Evolutionary conservation across 306 rosid genomes (phyloP).

Genomic region (barrel medic (Medicago truncatula)): DNA sequence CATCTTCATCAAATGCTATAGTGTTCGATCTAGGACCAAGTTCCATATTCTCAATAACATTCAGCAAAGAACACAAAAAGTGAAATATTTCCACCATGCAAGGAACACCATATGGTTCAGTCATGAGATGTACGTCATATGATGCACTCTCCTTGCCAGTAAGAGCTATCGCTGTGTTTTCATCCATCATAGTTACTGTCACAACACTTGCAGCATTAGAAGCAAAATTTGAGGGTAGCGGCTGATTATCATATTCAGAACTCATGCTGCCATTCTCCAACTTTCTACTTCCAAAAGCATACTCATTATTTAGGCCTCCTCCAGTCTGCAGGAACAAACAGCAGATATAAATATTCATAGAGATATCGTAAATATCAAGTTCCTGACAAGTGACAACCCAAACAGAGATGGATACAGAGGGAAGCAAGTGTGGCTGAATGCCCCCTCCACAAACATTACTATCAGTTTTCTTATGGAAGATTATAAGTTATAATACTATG

Average conservation of each 20-base stretch:
- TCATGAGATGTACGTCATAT: constrained; percentile 79
- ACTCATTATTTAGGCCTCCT: constrained; percentile 64
- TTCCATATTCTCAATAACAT: constrained; percentile 76
- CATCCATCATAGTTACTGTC: constrained; percentile 62
- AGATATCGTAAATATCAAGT: constrained; percentile 33
- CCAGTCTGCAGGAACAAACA: constrained; percentile 61
- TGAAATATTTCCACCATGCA: constrained; percentile 99
- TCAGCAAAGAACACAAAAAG: constrained; percentile 85
- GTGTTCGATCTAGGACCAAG: constrained; percentile 80
- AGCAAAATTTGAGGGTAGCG: constrained; percentile 55
- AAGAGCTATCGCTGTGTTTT: constrained; percentile 57
- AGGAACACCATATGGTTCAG: constrained; percentile 94
- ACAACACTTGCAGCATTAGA: constrained; percentile 57
- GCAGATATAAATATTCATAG: constrained; percentile 31
- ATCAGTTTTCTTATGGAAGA: neutral
- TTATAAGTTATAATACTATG: neutral
- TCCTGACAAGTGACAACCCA: constrained; percentile 17
- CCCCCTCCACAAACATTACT: neutral
- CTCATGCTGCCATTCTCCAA: constrained; percentile 77
- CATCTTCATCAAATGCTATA: constrained; percentile 89
- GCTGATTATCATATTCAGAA: constrained; percentile 73
- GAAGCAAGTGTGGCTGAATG: neutral
- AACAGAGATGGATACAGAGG: constrained; percentile 1
- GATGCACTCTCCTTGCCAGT: constrained; percentile 66
- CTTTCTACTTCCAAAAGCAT: constrained; percentile 69